Percentiles rank a stretch among this genome's conserved stretches.
Conservation (phyloP, 2,329 filamentous ascomycete species). For the Mycocentrospora acerina region DNA sequence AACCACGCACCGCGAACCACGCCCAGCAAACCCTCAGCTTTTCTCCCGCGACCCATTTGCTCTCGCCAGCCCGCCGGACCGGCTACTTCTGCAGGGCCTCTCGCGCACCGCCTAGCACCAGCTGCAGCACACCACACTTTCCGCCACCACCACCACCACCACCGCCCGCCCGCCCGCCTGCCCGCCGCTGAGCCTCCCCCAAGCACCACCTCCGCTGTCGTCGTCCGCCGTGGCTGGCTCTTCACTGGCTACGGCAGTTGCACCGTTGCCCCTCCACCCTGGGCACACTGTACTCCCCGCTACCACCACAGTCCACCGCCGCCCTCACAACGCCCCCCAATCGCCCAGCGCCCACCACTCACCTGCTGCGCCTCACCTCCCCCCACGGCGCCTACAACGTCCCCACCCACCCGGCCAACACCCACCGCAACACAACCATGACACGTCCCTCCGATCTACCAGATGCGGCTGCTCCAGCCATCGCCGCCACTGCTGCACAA, state of each 20-base stretch:
- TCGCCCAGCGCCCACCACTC: neutral
- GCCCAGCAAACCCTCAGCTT: constrained; percentile 1
- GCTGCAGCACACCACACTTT: too few relatives aligned
- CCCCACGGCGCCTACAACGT: constrained; percentile 6
- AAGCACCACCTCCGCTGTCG: constrained; percentile 12
- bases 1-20: constrained; percentile 5
- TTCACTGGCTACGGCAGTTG: constrained; percentile 6
- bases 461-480: constrained; percentile 11
- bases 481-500: constrained; percentile 10
- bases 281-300: neutral
- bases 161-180: too few relatives aligned
- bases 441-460: constrained; percentile 27
- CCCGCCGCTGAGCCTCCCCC: too few relatives aligned
- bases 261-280: constrained; percentile 8
- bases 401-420: constrained; percentile 5
- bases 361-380: constrained; percentile 1
- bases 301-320: neutral
- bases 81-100: too few relatives aligned
- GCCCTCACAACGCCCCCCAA: neutral
- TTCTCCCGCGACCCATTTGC: neutral
- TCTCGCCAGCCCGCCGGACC: too few relatives aligned
- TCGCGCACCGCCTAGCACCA: too few relatives aligned
- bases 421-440: constrained; percentile 14
- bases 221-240: constrained; percentile 5
- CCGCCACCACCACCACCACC: too few relatives aligned